These are phyloP conservation scores for Rauvolfia tetraphylla DNA, from an alignment of 257 asterid species.

Conservation along the genomic window DNA sequence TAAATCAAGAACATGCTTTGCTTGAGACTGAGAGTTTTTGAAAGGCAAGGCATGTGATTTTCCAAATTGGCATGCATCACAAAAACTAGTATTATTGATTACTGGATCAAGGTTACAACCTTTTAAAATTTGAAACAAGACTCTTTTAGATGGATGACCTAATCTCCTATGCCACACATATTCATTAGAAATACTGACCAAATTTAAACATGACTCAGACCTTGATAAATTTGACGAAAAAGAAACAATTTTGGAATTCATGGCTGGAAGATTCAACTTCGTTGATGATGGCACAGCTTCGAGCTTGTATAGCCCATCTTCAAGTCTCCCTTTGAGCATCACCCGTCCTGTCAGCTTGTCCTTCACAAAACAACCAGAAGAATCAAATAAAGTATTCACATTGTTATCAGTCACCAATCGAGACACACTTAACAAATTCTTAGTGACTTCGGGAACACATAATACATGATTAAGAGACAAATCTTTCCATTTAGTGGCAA, in stretches of 20 bases:
- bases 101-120: background rate
- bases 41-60: background rate
- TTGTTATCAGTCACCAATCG: background rate
- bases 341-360: background rate
- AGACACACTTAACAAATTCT: background rate
- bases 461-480: too few species aligned
- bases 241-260: too few species aligned
- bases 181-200: too few species aligned
- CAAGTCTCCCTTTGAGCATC: background rate
- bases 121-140: background rate
- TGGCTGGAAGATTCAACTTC: too few species aligned
- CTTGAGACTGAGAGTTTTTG: background rate
- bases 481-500: too few species aligned
- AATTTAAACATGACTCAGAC: too few species aligned
- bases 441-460: too few species aligned
- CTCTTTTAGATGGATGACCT: background rate
- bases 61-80: background rate
- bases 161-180: background rate
- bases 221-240: too few species aligned
- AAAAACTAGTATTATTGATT: background rate
- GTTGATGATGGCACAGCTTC: background rate
- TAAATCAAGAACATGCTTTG: background rate
- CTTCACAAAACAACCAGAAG: background rate
- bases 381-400: background rate
- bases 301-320: background rate